Evolutionary conservation across 805 yeast species (phyloP).

Genomic region (Lipomyces anomalus): DNA sequence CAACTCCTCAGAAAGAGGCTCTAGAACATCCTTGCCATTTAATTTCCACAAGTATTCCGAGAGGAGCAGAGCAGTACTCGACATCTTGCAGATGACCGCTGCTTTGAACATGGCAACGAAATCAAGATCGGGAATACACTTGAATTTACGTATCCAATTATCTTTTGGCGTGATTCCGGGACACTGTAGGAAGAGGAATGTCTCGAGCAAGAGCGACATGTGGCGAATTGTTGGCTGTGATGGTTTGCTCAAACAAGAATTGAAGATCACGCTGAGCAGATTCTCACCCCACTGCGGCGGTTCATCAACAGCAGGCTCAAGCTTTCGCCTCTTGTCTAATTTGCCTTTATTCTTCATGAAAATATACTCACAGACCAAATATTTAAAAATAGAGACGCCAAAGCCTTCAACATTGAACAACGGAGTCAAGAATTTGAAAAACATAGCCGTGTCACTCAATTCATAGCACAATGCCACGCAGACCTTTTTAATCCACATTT

Average conservation of each 20-base stretch:
- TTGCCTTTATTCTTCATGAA: no score
- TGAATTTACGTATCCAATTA: conserved; percentile 24
- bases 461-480: no score
- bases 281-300: no score
- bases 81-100: conserved; percentile 27
- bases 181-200: conserved; percentile 16
- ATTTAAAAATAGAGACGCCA: no score
- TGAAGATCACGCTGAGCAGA: no score
- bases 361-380: no score
- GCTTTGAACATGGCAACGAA: conserved; percentile 17
- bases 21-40: conserved; percentile 8
- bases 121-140: conserved; percentile 21
- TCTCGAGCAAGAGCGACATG: conserved; percentile 12
- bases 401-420: no score
- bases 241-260: conserved; percentile 2
- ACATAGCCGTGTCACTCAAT: no score
- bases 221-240: conserved; percentile 5
- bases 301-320: no score
- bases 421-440: no score
- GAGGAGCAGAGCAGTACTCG: conserved; percentile 32
- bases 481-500: no score
- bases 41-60: conserved; percentile 31
- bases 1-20: conserved; percentile 20
- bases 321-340: no score
- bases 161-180: conserved; percentile 6